phyloP scores from a whole-genome alignment of 2,329 filamentous ascomycete species.

The Nakataea oryzae region DNA sequence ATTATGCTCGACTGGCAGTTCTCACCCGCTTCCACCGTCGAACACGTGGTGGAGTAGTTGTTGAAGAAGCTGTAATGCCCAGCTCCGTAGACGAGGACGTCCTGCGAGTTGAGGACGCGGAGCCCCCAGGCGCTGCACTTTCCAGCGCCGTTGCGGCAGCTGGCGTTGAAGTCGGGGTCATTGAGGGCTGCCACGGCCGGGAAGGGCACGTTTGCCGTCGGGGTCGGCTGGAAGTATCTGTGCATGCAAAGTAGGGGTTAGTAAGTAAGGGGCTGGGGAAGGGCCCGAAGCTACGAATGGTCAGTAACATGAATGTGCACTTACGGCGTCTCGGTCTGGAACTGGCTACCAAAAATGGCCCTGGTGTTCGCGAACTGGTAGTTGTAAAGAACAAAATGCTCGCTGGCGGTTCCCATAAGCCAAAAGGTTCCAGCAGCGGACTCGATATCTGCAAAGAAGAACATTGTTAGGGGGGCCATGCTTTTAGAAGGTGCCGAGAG shows the following conservation, averaged over 20 bases:
- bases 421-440: conserved; percentile 36
- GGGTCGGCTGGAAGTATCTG: conserved; percentile 56
- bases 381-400: conserved; percentile 57
- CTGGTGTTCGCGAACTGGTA: conserved; percentile 53
- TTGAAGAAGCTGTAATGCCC: conserved; percentile 61
- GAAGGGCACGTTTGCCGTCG: conserved; percentile 48
- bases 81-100: conserved; percentile 49
- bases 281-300: neutral
- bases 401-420: conserved; percentile 54
- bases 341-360: conserved; percentile 52
- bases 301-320: neutral
- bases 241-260: neutral
- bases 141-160: conserved; percentile 21
- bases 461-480: neutral
- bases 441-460: conserved; percentile 24
- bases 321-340: conserved; percentile 56
- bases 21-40: conserved; percentile 27
- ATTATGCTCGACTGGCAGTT: conserved; percentile 36
- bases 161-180: conserved; percentile 41
- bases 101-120: conserved; percentile 43
- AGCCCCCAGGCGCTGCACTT: conserved; percentile 54
- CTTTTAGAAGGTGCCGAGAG: too few relatives aligned
- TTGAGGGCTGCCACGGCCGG: conserved; percentile 23
- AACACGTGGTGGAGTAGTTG: conserved; percentile 45
- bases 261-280: neutral